Evolutionary conservation across 148 eudicot species (phyloP).

Genomic region (Fagopyrum esculentum): DNA sequence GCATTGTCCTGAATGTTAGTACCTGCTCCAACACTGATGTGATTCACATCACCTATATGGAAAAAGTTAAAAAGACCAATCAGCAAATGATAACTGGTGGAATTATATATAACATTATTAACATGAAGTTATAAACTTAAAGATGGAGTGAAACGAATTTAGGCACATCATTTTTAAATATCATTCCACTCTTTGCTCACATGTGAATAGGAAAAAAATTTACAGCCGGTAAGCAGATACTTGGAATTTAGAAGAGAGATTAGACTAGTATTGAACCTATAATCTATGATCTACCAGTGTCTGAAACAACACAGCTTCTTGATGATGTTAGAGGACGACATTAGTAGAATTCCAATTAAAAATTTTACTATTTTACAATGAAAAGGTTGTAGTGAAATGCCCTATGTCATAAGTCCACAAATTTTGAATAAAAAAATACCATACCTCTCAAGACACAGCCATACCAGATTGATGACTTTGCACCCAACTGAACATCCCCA

Average conservation of each 20-base stretch:
- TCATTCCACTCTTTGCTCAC: background rate
- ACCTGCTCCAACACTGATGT: constrained; percentile 18
- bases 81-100: background rate
- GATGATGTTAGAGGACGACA: background rate
- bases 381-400: background rate
- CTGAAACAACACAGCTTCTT: background rate
- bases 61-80: background rate
- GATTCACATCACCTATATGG: constrained; percentile 17
- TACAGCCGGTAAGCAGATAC: background rate
- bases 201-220: background rate
- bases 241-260: background rate
- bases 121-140: background rate
- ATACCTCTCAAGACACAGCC: constrained; percentile 93
- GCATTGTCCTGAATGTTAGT: constrained; percentile 20
- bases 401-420: background rate
- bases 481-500: constrained; percentile 79
- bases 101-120: background rate
- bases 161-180: background rate
- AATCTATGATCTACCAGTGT: background rate
- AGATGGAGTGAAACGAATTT: background rate
- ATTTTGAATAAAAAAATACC: background rate
- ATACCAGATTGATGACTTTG: constrained; percentile 76
- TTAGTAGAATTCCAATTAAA: background rate
- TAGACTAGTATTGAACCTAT: background rate
- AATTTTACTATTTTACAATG: background rate